A percentile compares a stretch with the other conserved stretches of the same genome.
Conservation (phyloP, 371 early-diverging fungal genomes). For the Syncephalis plumigaleata region DNA sequence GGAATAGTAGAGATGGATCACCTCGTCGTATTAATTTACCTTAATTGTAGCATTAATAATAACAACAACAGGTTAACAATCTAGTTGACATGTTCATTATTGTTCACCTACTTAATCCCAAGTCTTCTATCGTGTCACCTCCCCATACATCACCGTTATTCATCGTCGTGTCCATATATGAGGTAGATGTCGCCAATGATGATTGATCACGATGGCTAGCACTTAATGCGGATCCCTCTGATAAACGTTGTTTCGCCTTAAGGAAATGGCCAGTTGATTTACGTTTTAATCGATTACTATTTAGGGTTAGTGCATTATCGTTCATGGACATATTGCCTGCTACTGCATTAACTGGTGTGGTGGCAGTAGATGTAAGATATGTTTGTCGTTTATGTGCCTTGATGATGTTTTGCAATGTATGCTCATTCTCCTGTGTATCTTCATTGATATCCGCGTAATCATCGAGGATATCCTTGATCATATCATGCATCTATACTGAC, state of each 20-base stretch:
- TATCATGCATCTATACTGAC: slow-evolving; percentile 7
- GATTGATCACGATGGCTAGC: background rate
- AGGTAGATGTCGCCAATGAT: no score
- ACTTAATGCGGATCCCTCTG: background rate
- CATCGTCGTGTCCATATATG: no score
- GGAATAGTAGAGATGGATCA: background rate
- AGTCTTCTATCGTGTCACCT: background rate
- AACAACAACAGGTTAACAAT: no score
- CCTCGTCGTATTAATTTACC: background rate
- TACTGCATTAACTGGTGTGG: background rate
- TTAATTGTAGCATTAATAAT: background rate
- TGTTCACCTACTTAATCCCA: background rate
- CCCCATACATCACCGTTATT: no score
- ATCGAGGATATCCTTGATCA: slow-evolving; percentile 1
- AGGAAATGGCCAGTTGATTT: background rate
- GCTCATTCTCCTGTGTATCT: background rate
- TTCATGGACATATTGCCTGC: no score
- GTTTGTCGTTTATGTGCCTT: background rate
- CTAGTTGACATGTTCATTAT: background rate
- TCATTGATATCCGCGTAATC: background rate
- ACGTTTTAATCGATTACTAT: background rate
- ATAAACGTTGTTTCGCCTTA: background rate
- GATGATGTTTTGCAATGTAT: background rate
- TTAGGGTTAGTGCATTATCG: no score
- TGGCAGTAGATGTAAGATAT: background rate